Evolutionary conservation across 2,329 filamentous ascomycete genomes (phyloP).

Genomic region (Colletotrichum simmondsii): DNA sequence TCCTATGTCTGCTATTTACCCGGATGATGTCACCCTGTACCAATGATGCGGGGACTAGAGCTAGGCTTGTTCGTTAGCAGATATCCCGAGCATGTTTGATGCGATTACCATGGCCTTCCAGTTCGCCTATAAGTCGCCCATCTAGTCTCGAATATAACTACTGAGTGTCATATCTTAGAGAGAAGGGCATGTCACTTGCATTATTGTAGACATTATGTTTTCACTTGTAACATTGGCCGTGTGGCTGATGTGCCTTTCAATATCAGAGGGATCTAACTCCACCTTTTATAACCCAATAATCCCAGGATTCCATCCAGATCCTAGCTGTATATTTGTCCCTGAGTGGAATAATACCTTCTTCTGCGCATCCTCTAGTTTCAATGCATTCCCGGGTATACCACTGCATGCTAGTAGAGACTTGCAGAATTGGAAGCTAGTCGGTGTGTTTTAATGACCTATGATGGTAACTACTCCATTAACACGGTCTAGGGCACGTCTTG

Average conservation of each 20-base stretch:
- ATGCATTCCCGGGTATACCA: constrained; percentile 62
- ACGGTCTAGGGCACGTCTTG: constrained; percentile 48
- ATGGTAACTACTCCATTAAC: neutral
- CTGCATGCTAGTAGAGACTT: constrained; percentile 64
- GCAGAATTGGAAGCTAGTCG: constrained; percentile 55
- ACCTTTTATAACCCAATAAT: constrained; percentile 55
- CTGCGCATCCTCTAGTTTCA: constrained; percentile 63
- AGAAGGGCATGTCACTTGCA: no score
- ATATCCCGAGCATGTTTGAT: neutral
- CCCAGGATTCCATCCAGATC: constrained; percentile 62
- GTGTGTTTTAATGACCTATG: neutral
- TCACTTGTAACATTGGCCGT: no score
- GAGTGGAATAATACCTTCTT: constrained; percentile 57
- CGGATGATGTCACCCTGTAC: constrained; percentile 4
- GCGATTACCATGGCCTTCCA: neutral
- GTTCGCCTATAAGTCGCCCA: neutral
- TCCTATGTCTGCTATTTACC: constrained; percentile 5
- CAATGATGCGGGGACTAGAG: constrained; percentile 1
- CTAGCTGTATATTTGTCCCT: constrained; percentile 52
- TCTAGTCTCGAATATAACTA: neutral
- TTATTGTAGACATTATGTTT: neutral
- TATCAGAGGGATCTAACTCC: constrained; percentile 33
- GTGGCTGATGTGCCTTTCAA: neutral
- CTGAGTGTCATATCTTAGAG: no score
- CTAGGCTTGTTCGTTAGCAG: neutral